Percentiles rank a stretch among this genome's conserved stretches.
These are phyloP conservation scores for Candida gorgasii DNA, from an alignment of 805 yeast genomes.

Conservation along the genomic window DNA sequence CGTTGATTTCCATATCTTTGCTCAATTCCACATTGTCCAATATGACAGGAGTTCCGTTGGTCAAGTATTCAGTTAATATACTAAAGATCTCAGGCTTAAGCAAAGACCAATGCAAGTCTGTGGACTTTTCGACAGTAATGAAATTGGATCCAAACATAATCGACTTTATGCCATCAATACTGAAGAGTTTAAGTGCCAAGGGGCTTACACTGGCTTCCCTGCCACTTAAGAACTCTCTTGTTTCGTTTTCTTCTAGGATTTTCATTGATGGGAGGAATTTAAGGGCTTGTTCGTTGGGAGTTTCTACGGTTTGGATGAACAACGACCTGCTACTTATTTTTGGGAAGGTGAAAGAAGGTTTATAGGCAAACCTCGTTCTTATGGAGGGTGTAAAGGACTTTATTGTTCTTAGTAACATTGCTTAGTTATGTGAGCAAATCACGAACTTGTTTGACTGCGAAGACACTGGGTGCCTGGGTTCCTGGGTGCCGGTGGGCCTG, in stretches of 20 bases:
- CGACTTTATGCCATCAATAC: conserved; percentile 72
- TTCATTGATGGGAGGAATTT: conserved; percentile 77
- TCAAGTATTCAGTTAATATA: conserved; percentile 54
- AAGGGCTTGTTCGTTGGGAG: conserved; percentile 85
- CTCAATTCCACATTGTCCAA: conserved; percentile 27
- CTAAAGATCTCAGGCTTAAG: conserved; percentile 69
- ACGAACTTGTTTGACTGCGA: neutral
- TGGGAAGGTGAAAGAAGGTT: neutral
- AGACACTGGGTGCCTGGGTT: too few species aligned
- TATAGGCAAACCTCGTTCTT: neutral
- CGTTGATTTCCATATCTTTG: conserved; percentile 46
- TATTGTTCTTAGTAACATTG: conserved; percentile 4
- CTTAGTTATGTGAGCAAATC: conserved; percentile 4
- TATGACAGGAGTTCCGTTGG: conserved; percentile 58
- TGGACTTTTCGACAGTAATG: conserved; percentile 72
- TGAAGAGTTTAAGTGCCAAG: conserved; percentile 70
- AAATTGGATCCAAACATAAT: conserved; percentile 83
- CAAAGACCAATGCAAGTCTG: conserved; percentile 56
- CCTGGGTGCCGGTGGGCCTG: too few species aligned
- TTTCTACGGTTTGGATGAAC: conserved; percentile 79
- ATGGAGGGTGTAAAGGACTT: neutral
- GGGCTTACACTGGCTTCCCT: conserved; percentile 78
- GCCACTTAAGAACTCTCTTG: conserved; percentile 72
- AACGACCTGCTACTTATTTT: conserved; percentile 24
- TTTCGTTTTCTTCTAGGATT: conserved; percentile 61